Percentiles rank a stretch among this genome's conserved stretches.
Conservation (phyloP, 805 yeast species). For the Wickerhamomyces bisporus region DNA sequence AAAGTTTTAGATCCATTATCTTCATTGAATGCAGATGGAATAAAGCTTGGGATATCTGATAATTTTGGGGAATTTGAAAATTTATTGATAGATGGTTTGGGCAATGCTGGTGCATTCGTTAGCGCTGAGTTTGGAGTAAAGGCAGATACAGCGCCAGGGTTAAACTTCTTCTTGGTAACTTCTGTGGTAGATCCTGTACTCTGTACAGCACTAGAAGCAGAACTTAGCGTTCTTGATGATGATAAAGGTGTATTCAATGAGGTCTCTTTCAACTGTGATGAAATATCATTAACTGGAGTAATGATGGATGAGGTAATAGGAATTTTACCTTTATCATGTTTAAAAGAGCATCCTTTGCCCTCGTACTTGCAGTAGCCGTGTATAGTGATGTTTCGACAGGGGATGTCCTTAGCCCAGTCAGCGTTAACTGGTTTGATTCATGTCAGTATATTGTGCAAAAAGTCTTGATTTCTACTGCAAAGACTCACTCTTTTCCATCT, state of each 20-base stretch:
- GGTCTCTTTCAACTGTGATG: background rate
- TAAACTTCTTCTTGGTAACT: slow-evolving; percentile 39
- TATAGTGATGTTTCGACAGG: slow-evolving; percentile 76
- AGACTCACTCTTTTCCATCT: slow-evolving; percentile 1
- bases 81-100: slow-evolving; percentile 14
- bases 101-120: slow-evolving; percentile 4
- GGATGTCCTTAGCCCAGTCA: slow-evolving; percentile 64
- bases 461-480: background rate
- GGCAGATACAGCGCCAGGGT: slow-evolving; percentile 49
- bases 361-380: slow-evolving; percentile 88
- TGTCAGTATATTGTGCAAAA: background rate
- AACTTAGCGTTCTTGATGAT: background rate
- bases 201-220: background rate
- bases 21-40: slow-evolving; percentile 15
- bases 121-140: slow-evolving; percentile 39
- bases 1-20: slow-evolving; percentile 18
- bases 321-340: too few species aligned
- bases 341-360: slow-evolving; percentile 81
- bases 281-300: background rate
- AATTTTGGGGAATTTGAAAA: slow-evolving; percentile 35
- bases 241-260: background rate
- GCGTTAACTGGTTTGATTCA: slow-evolving; percentile 13
- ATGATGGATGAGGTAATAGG: slow-evolving; percentile 3
- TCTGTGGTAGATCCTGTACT: slow-evolving; percentile 4
- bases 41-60: slow-evolving; percentile 26